These are phyloP conservation scores for Centaurea solstitialis DNA, from an alignment of 129 eudicot genomes.

Conservation along the genomic window DNA sequence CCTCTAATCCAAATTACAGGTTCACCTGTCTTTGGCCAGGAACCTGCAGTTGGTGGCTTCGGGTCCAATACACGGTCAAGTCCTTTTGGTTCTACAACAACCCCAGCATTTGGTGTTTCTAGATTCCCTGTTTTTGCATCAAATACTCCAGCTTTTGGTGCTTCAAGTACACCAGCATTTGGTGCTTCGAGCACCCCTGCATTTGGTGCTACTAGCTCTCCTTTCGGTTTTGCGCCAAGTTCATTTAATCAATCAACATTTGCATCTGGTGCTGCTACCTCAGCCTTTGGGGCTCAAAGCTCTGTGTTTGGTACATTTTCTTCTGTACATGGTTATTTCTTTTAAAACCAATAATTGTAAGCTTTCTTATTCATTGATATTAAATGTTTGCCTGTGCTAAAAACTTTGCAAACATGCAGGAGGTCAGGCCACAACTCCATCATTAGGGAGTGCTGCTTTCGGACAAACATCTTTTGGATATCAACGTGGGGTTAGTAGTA, in stretches of 20 bases:
- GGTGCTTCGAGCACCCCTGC: conserved; percentile 54
- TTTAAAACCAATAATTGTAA: background rate
- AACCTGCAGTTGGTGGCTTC: conserved; percentile 90
- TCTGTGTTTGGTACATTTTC: conserved; percentile 66
- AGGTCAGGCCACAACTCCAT: conserved; percentile 66
- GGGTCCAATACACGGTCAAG: conserved; percentile 84
- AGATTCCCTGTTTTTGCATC: conserved; percentile 48
- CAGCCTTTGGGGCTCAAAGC: conserved; percentile 75
- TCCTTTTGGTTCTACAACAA: conserved; percentile 55
- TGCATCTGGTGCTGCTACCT: conserved; percentile 61
- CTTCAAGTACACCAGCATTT: conserved; percentile 48
- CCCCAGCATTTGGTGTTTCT: conserved; percentile 51
- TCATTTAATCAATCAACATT: conserved; percentile 75
- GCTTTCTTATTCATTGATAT: background rate
- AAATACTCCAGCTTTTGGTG: conserved; percentile 47
- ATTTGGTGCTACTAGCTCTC: conserved; percentile 60
- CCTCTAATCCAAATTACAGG: conserved; percentile 4
- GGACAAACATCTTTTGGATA: conserved; percentile 76
- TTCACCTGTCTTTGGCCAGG: conserved; percentile 73
- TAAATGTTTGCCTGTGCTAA: background rate
- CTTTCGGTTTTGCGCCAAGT: conserved; percentile 65
- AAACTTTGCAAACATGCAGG: conserved; percentile 47
- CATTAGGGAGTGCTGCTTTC: conserved; percentile 65
- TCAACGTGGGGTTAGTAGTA: conserved; percentile 87
- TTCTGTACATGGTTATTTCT: conserved; percentile 17